These are phyloP conservation scores for Vachellia pachyceras DNA, from an alignment of 306 rosid genomes.

Conservation along the genomic window DNA sequence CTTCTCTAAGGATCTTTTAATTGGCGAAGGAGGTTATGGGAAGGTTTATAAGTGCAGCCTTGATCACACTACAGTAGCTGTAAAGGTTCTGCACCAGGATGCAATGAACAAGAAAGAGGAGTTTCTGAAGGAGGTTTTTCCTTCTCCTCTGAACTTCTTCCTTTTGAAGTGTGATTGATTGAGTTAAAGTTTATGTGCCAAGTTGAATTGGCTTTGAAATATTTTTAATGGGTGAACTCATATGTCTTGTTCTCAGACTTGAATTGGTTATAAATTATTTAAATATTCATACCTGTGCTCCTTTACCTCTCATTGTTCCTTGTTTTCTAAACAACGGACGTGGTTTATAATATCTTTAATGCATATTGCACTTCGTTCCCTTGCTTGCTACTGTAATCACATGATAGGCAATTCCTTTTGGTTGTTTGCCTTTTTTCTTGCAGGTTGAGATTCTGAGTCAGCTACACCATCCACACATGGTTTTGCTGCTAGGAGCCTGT, in stretches of 20 bases:
- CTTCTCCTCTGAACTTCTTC: constrained; percentile 25
- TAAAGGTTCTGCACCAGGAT: constrained; percentile 71
- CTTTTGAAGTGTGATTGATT: constrained; percentile 34
- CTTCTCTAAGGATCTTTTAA: constrained; percentile 62
- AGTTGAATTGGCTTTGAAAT: constrained; percentile 26
- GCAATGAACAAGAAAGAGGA: constrained; percentile 71
- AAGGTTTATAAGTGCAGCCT: constrained; percentile 90
- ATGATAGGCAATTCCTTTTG: constrained; percentile 20
- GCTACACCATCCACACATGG: constrained; percentile 87
- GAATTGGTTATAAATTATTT: background rate
- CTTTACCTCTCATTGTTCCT: constrained; percentile 22
- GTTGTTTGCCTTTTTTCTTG: constrained; percentile 39
- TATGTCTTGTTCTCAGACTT: too few relatives aligned
- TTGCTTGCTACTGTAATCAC: constrained; percentile 26
- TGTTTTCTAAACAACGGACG: constrained; percentile 14
- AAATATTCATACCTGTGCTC: constrained; percentile 14
- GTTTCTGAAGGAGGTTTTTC: constrained; percentile 85
- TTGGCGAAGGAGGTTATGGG: constrained; percentile 97
- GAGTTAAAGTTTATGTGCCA: constrained; percentile 35
- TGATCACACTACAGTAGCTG: constrained; percentile 91
- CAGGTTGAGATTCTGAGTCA: constrained; percentile 94
- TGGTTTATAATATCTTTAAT: constrained; percentile 27
- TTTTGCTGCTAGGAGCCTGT: constrained; percentile 94
- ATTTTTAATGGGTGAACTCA: constrained; percentile 1
- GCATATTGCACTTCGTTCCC: constrained; percentile 28